A percentile compares a stretch with the other conserved stretches of the same genome.
phyloP scores from a whole-genome alignment of 352 stramenopile species.

The Aphanomyces euteiches region DNA sequence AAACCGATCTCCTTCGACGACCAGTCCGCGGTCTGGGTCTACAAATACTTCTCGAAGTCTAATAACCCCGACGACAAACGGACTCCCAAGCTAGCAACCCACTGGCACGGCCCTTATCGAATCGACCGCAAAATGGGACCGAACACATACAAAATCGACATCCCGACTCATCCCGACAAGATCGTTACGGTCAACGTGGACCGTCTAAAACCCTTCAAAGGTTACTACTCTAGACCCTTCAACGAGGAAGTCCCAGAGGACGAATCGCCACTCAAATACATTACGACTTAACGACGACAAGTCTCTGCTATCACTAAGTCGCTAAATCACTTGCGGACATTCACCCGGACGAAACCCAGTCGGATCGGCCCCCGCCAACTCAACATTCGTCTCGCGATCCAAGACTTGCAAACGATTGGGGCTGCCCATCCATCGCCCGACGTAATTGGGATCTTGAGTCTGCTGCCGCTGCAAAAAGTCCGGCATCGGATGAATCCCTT shows the following conservation, averaged over 20 bases:
- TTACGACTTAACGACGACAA: background rate
- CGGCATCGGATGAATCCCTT: too few relatives aligned
- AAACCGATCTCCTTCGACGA: background rate
- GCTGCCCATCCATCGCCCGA: too few relatives aligned
- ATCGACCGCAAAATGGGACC: background rate
- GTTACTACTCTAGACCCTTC: conserved; percentile 6
- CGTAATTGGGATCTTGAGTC: too few relatives aligned
- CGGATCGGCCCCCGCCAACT: too few relatives aligned
- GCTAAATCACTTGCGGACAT: too few relatives aligned
- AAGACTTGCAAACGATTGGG: too few relatives aligned
- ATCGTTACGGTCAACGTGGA: conserved; percentile 15
- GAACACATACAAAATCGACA: conserved; percentile 8
- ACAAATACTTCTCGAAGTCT: conserved; percentile 14
- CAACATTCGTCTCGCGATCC: too few relatives aligned
- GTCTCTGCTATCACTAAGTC: too few relatives aligned
- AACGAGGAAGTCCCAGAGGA: conserved; percentile 3
- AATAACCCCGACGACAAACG: background rate
- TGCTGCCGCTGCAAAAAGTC: too few relatives aligned
- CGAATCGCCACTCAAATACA: background rate
- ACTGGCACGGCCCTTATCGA: background rate
- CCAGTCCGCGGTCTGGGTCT: conserved; percentile 3
- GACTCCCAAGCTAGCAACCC: background rate
- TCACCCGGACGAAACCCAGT: too few relatives aligned
- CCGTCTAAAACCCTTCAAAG: conserved; percentile 4
- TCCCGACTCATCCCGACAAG: background rate